Percentiles rank a stretch among this genome's conserved stretches.
Conservation (phyloP, 768 basidiomycete genomes). For the Collybia nuda region DNA sequence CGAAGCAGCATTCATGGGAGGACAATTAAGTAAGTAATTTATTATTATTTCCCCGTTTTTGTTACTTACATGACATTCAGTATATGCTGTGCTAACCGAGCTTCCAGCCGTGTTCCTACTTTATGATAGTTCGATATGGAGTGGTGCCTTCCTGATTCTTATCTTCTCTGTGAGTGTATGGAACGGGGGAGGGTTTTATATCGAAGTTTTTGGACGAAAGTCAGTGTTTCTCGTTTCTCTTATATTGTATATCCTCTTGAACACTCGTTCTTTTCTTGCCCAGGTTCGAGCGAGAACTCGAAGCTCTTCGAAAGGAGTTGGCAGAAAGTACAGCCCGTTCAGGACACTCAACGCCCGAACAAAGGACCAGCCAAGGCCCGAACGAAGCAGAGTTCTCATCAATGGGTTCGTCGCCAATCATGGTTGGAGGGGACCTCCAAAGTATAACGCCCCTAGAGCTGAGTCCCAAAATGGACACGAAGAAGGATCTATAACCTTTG, state of each 20-base stretch:
- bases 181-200: constrained; percentile 96
- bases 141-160: constrained; percentile 70
- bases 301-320: constrained; percentile 86
- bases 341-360: constrained; percentile 50
- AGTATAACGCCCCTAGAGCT: constrained; percentile 7
- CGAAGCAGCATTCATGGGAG: constrained; percentile 75
- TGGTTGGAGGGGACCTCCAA: background rate
- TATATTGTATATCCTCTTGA: constrained; percentile 5
- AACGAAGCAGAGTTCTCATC: constrained; percentile 16
- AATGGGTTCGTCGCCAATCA: constrained; percentile 8
- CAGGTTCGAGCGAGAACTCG: constrained; percentile 92
- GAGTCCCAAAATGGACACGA: constrained; percentile 12
- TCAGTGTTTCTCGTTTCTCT: constrained; percentile 37
- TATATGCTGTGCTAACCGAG: constrained; percentile 85
- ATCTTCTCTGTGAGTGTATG: constrained; percentile 89
- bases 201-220: constrained; percentile 97
- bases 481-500: constrained; percentile 9
- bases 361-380: constrained; percentile 3
- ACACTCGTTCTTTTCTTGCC: constrained; percentile 3
- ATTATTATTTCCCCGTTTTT: constrained; percentile 1
- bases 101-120: constrained; percentile 81
- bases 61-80: constrained; percentile 32
- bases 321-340: constrained; percentile 66
- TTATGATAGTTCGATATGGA: constrained; percentile 80
- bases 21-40: constrained; percentile 66